Conservation (phyloP, 768 basidiomycete species). For the Termitomyces sp. region DNA sequence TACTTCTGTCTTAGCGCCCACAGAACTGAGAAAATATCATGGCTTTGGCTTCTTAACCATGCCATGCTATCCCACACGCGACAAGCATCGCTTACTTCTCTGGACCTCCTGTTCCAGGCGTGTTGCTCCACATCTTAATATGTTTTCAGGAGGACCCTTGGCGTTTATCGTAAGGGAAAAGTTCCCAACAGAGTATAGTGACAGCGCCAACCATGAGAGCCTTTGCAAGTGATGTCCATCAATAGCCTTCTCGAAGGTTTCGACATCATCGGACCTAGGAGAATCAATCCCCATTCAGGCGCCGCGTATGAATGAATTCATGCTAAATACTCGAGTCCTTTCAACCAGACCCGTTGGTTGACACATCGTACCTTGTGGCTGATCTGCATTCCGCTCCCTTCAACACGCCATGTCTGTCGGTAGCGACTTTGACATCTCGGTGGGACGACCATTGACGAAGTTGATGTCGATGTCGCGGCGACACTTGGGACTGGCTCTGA, state of each 20-base stretch:
- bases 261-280: constrained; percentile 31
- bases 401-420: constrained; percentile 29
- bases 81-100: background rate
- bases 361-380: background rate
- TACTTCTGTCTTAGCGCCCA: background rate
- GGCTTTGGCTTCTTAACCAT: too few species aligned
- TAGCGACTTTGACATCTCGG: constrained; percentile 27
- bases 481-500: constrained; percentile 40
- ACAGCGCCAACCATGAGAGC: too few species aligned
- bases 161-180: too few species aligned
- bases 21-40: too few species aligned
- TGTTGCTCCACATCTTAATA: too few species aligned
- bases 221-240: too few species aligned
- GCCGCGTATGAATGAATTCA: too few species aligned
- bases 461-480: constrained; percentile 60
- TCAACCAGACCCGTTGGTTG: too few species aligned
- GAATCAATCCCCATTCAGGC: background rate
- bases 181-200: too few species aligned
- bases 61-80: background rate
- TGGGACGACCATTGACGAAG: constrained; percentile 25
- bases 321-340: too few species aligned
- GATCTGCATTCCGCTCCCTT: constrained; percentile 14
- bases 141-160: too few species aligned
- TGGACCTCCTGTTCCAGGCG: too few species aligned
- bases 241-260: constrained; percentile 17